phyloP scores from a whole-genome alignment of 306 rosid species.

The Casuarina glauca region DNA sequence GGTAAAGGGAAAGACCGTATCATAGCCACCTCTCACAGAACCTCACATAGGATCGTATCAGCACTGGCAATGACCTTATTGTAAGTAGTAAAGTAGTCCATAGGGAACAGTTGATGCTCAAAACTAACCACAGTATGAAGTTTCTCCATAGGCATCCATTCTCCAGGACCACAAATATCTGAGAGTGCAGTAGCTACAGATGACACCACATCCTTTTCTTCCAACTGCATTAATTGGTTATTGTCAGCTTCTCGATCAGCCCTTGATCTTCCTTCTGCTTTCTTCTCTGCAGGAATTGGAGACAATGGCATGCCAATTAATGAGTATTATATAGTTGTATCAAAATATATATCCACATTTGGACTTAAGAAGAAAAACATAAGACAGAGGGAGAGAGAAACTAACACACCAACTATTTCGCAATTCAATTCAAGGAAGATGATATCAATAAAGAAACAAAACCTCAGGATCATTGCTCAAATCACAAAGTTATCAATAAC shows the following conservation, averaged over 20 bases:
- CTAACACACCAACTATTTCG: neutral
- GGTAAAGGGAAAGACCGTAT: neutral
- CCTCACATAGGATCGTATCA: neutral
- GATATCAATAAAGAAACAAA: neutral
- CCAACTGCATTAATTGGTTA: conserved; percentile 83
- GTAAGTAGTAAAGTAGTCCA: neutral
- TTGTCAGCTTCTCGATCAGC: conserved; percentile 87
- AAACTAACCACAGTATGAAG: conserved; percentile 85
- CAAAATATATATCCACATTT: neutral
- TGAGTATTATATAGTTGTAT: conserved; percentile 5
- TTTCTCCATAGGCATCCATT: conserved; percentile 99
- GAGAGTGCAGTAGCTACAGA: conserved; percentile 97
- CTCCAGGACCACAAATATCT: conserved; percentile 98
- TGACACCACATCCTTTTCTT: conserved; percentile 98
- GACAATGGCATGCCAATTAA: conserved; percentile 23
- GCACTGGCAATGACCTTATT: neutral
- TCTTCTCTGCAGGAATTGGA: conserved; percentile 64
- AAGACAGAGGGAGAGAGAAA: no score
- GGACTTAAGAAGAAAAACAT: neutral
- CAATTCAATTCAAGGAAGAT: neutral
- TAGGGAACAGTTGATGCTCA: conserved; percentile 14
- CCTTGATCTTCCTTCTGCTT: conserved; percentile 83
- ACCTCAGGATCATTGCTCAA: neutral
- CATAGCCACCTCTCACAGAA: neutral
- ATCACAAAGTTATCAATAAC: neutral